Evolutionary conservation across 2,329 filamentous ascomycete genomes (phyloP).

Genomic region (Boeremia lycopersici): DNA sequence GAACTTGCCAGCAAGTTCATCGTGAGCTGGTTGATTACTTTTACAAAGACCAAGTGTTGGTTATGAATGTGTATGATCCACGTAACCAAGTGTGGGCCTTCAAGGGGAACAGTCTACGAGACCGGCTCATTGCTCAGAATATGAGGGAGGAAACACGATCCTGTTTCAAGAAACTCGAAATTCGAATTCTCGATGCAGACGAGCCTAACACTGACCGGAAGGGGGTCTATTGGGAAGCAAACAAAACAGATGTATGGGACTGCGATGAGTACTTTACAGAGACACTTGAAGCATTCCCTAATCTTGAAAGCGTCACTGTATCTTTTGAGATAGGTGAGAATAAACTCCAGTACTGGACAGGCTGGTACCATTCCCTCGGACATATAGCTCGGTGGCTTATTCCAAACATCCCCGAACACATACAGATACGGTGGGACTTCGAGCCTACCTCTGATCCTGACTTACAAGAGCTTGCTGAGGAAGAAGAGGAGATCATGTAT

Average conservation of each 20-base stretch:
- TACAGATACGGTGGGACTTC: slow-evolving; percentile 12
- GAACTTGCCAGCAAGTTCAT: slow-evolving; percentile 6
- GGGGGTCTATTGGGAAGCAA: slow-evolving; percentile 9
- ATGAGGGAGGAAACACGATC: slow-evolving; percentile 6
- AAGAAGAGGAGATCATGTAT: slow-evolving; percentile 6
- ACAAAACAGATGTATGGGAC: neutral
- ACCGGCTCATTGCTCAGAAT: slow-evolving; percentile 4
- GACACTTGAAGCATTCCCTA: slow-evolving; percentile 9
- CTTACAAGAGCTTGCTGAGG: neutral
- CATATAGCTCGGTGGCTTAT: slow-evolving; percentile 1
- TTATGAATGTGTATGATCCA: slow-evolving; percentile 10
- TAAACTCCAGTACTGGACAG: neutral
- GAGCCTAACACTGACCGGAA: slow-evolving; percentile 8
- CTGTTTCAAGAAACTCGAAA: slow-evolving; percentile 2
- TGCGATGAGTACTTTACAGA: slow-evolving; percentile 4
- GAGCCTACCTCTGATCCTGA: slow-evolving; percentile 8
- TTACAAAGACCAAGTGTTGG: slow-evolving; percentile 11
- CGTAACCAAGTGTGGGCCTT: neutral
- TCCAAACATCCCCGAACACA: slow-evolving; percentile 4
- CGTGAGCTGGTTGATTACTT: slow-evolving; percentile 11
- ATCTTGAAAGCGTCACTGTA: slow-evolving; percentile 7
- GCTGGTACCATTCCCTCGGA: neutral
- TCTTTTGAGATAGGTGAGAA: slow-evolving; percentile 8
- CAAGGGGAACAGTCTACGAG: slow-evolving; percentile 1
- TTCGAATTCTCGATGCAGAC: slow-evolving; percentile 1